phyloP scores from a whole-genome alignment of 1,284 basidiomycete species.

The Rhodotorula sp. region DNA sequence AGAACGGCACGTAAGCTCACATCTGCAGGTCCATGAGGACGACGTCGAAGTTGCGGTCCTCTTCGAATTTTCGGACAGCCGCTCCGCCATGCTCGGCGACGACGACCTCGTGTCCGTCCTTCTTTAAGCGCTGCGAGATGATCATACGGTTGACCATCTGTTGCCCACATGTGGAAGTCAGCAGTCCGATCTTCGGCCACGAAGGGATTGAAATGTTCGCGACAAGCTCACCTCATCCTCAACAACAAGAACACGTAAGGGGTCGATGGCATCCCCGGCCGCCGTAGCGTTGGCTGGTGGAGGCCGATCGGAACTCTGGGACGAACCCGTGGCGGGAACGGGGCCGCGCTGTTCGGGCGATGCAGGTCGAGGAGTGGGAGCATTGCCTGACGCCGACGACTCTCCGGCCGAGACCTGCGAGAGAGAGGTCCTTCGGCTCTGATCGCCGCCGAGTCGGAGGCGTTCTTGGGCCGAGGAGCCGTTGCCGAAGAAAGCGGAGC shows the following conservation, averaged over 20 bases:
- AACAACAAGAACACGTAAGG: slow-evolving; percentile 65
- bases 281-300: not conserved
- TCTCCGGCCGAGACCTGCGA: not conserved
- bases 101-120: slow-evolving; percentile 44
- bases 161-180: not conserved
- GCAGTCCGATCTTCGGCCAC: not conserved
- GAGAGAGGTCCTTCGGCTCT: not conserved
- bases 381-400: not conserved
- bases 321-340: not conserved
- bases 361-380: not conserved
- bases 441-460: not conserved
- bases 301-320: not conserved
- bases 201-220: not conserved
- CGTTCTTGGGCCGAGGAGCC: not conserved
- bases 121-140: slow-evolving; percentile 43
- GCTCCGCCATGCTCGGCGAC: slow-evolving; percentile 44
- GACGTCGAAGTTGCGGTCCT: slow-evolving; percentile 39
- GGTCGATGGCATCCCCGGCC: slow-evolving; percentile 5
- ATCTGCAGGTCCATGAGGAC: slow-evolving; percentile 44
- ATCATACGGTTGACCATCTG: slow-evolving; percentile 44
- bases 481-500: not conserved
- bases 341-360: not conserved
- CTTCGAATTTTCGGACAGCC: slow-evolving; percentile 43
- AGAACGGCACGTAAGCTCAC: not conserved
- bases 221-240: slow-evolving; percentile 56